Evolutionary conservation across 2,329 filamentous ascomycete species (phyloP).

Genomic region (Eutypa lata): DNA sequence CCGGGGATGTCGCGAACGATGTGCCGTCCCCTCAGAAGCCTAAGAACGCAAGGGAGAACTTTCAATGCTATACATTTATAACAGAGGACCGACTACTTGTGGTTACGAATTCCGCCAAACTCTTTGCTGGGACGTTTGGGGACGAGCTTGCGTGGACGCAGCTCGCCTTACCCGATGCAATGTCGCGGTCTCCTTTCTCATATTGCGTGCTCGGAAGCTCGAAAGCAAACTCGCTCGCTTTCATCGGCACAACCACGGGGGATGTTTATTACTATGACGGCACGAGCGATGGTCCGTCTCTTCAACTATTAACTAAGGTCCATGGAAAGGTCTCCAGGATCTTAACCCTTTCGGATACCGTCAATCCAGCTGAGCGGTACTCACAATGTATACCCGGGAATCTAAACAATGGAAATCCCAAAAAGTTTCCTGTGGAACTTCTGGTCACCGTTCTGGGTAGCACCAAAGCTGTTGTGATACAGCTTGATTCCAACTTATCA

Average conservation of each 20-base stretch:
- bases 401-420: background rate
- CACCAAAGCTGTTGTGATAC: constrained; percentile 40
- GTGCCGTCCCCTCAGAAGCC: constrained; percentile 9
- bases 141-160: constrained; percentile 39
- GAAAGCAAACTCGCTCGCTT: constrained; percentile 31
- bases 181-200: constrained; percentile 36
- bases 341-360: constrained; percentile 33
- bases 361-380: background rate
- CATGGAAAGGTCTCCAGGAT: constrained; percentile 51
- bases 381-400: background rate
- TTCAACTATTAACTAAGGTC: constrained; percentile 36
- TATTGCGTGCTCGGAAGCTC: constrained; percentile 47
- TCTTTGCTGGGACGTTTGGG: constrained; percentile 46
- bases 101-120: constrained; percentile 57
- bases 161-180: constrained; percentile 31
- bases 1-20: background rate
- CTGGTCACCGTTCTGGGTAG: constrained; percentile 46
- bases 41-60: constrained; percentile 40
- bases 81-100: constrained; percentile 50
- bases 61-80: constrained; percentile 64
- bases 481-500: constrained; percentile 31
- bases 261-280: constrained; percentile 43
- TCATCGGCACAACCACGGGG: constrained; percentile 49
- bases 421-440: constrained; percentile 25
- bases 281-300: constrained; percentile 10